Base-by-base conservation (phyloP, 1,139 yeast species). In the Geotrichum cucujoidarum region DNA sequence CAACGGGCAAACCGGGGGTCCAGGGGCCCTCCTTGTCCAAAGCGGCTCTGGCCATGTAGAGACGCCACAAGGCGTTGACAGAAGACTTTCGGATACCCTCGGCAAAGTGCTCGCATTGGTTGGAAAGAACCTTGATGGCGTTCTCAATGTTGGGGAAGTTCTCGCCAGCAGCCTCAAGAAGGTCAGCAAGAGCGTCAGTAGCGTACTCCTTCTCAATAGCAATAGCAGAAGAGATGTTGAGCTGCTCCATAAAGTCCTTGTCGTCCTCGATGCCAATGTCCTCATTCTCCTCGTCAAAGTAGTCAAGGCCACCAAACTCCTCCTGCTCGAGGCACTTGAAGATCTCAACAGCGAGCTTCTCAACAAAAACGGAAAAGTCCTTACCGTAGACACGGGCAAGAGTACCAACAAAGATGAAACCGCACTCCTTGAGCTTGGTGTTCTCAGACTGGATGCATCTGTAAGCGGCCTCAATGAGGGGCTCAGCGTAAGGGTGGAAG, bases 191-290 rank as follows among this genome's bases (percentile, higher is more conserved):
- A 18, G 97, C 95, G 63, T 90, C 94, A 40, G 94, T 78, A 14
- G 97, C 96, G 60, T 87, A 89, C 73, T 92, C 98, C 72, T 92
- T 92, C 72, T 92, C 98, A 61, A 87, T 84, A 56, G 97, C 88
- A 61, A 92, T 81, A 73, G 96, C 97, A 46, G 96, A 85, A 74
- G 89, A 89, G 56, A 90, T 90, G 59, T 86, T 83, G 64, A 86
- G 76, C 57, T 83, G 83, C 60, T 82, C 81, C 53, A 78, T 80
- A 56, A 82, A 66, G 48, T 83, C 90, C 14, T 63, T 69, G 14
- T 57, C 66, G 18, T 58, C 67, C 16, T 54, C 64, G 22, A 58
- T 62, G 34, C 54, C 55, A 31, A 55, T 51, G 22, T 59, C 62
- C 16, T 55, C 61, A 27, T 53, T 61, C 7, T 57, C 66, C 11